Conservation (phyloP, 192 early-diverging fungal genomes). For the Phlyctochytrium planicorne region DNA sequence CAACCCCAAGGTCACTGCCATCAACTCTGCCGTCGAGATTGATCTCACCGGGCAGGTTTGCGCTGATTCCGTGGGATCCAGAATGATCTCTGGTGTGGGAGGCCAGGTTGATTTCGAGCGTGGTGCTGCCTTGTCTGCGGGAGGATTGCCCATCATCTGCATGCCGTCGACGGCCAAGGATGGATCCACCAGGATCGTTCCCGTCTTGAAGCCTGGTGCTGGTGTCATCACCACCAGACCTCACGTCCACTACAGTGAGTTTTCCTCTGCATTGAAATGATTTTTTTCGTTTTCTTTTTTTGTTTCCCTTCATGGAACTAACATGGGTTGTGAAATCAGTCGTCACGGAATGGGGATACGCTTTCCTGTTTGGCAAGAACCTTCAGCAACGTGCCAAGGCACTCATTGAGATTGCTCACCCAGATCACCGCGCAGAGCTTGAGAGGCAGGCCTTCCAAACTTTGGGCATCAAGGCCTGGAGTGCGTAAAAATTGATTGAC, state of each 20-base stretch:
- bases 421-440: conserved; percentile 41
- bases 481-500: conserved; percentile 5
- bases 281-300: no score
- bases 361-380: conserved; percentile 52
- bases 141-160: conserved; percentile 52
- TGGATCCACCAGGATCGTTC: conserved; percentile 42
- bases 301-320: no score
- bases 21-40: conserved; percentile 52
- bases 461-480: conserved; percentile 31
- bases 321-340: no score
- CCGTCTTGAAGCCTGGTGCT: conserved; percentile 33
- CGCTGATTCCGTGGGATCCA: conserved; percentile 46
- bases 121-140: conserved; percentile 44
- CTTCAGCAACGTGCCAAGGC: conserved; percentile 44
- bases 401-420: conserved; percentile 53
- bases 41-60: conserved; percentile 55
- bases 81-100: conserved; percentile 50
- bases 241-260: conserved; percentile 49
- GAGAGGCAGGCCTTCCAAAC: conserved; percentile 43
- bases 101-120: conserved; percentile 56
- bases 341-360: conserved; percentile 47
- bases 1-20: conserved; percentile 50
- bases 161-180: conserved; percentile 39
- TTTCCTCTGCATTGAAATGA: no score
- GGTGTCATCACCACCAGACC: conserved; percentile 47